Base-by-base conservation (phyloP, 306 rosid species). In the Castanea mollissima region DNA sequence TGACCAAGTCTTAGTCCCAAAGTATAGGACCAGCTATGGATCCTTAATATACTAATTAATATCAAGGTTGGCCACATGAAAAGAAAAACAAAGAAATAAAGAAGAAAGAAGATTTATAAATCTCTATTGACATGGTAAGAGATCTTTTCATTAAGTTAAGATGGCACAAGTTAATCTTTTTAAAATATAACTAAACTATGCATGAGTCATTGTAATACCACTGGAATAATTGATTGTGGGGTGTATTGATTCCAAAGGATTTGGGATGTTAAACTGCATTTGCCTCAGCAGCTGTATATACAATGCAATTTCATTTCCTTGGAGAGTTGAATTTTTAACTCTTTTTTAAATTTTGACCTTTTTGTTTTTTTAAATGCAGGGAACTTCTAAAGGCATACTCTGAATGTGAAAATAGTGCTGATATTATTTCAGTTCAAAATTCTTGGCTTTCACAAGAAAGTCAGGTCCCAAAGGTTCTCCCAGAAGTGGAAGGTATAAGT, bases 371-470 rank as follows among this genome's bases (percentile, higher is more conserved):
- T 2, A 49, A 13, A 84, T 73, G 81, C 93, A 95, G 99, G 81
- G 98, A 95, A 79, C 90, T 93, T 78, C 88, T 95, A 55, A 91
- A 83, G 88, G 92, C 97, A 76, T 95, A 95, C 87, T 85, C 98
- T 65, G 83, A 86, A 55, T 95, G 99, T 73, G 83, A 90, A 86
- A 95, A 85, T 79, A 90, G 97, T 78, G 84, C 89, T 31, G 96
- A 88, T 21, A 91, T 95, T 68, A 86, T 95, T 73, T 67, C 94
- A 12, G 90, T 85, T 80, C 99, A 95, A 86, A 95, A 95, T 90
- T 83, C 78, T 63, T 95, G 98, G 98, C 81, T 93, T 75, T 89
- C 92, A 11, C 97, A 91, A 78, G 91, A 86, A 76, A 80, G 82
- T 3, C 92, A 84, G 77, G 81, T 91, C 65, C 85, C 86, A 11